A percentile compares a stretch with the other conserved stretches of the same genome.
Evolutionary conservation across 495 filamentous ascomycete genomes (phyloP).

Genomic region (Penicillium lividum): DNA sequence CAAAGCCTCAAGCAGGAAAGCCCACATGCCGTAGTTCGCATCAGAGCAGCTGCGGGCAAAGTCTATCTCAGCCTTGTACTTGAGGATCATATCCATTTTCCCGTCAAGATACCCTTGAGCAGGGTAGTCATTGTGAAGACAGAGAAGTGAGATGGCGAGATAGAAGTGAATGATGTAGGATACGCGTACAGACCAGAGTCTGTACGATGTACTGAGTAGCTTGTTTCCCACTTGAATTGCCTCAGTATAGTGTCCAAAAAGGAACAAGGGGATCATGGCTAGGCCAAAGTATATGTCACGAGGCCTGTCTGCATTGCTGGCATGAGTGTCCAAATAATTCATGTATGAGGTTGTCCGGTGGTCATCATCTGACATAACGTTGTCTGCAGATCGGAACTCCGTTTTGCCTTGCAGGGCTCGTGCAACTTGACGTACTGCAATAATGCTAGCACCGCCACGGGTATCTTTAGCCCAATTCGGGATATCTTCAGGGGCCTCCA

Average conservation of each 20-base stretch:
- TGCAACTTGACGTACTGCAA: conserved; percentile 67
- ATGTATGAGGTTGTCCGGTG: conserved; percentile 69
- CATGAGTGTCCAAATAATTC: conserved; percentile 46
- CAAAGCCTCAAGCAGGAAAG: conserved; percentile 71
- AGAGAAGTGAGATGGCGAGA: conserved; percentile 64
- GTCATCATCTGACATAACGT: conserved; percentile 69
- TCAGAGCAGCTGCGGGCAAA: conserved; percentile 67
- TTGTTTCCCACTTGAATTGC: conserved; percentile 66
- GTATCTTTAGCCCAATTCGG: conserved; percentile 72
- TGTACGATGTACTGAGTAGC: conserved; percentile 57
- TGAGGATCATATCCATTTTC: conserved; percentile 54
- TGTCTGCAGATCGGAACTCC: conserved; percentile 49
- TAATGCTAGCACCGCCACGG: conserved; percentile 74
- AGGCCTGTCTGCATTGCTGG: conserved; percentile 59
- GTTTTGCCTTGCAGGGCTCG: conserved; percentile 87
- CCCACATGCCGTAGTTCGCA: conserved; percentile 81
- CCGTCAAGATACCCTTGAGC: conserved; percentile 51
- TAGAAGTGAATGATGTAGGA: conserved; percentile 67
- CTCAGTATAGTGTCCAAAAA: conserved; percentile 72
- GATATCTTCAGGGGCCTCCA: conserved; percentile 73
- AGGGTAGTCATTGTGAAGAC: conserved; percentile 59
- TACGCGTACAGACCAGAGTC: conserved; percentile 73
- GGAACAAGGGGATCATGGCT: conserved; percentile 69
- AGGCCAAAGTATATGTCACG: conserved; percentile 72
- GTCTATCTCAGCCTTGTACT: conserved; percentile 65